These are phyloP conservation scores for Fistulinella prunicolor DNA, from an alignment of 768 basidiomycete species.

Conservation along the genomic window DNA sequence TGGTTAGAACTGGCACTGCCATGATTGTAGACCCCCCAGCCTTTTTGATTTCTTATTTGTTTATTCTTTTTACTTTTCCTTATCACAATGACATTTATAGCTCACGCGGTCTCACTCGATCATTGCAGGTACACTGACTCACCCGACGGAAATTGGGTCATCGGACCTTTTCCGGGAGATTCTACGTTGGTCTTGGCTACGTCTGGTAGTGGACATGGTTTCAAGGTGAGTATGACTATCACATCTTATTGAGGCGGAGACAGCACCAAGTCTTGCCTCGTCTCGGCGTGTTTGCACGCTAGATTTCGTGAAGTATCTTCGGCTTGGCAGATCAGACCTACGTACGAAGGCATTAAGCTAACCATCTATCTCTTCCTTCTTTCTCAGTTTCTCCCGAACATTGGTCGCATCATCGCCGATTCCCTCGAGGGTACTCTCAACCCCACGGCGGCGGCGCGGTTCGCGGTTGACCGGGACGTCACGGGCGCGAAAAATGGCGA, in stretches of 20 bases:
- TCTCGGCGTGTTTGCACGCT: no score
- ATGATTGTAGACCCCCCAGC: slow-evolving; percentile 12
- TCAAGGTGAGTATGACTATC: slow-evolving; percentile 52
- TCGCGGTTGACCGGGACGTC: slow-evolving; percentile 54
- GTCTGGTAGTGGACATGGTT: slow-evolving; percentile 85
- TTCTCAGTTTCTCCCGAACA: slow-evolving; percentile 77
- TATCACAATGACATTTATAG: not conserved
- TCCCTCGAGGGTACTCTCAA: slow-evolving; percentile 64
- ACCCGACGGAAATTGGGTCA: slow-evolving; percentile 84
- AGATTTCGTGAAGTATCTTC: no score
- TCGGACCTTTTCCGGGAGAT: slow-evolving; percentile 66
- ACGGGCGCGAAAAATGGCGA: slow-evolving; percentile 18
- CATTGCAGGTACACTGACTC: slow-evolving; percentile 81
- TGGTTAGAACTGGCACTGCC: no score
- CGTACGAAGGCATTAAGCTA: no score
- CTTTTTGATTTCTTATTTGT: slow-evolving; percentile 2
- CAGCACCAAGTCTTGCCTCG: no score
- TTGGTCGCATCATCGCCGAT: slow-evolving; percentile 76
- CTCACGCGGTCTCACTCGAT: not conserved
- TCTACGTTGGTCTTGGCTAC: slow-evolving; percentile 75
- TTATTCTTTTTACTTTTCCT: not conserved
- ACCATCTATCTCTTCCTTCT: not conserved
- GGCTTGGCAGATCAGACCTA: no score
- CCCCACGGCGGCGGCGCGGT: slow-evolving; percentile 50
- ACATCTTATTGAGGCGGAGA: not conserved